Percentiles rank a stretch among this genome's conserved stretches.
These are phyloP conservation scores for Marvania coccoides DNA, from an alignment of 139 green algal genomes.

Conservation along the genomic window DNA sequence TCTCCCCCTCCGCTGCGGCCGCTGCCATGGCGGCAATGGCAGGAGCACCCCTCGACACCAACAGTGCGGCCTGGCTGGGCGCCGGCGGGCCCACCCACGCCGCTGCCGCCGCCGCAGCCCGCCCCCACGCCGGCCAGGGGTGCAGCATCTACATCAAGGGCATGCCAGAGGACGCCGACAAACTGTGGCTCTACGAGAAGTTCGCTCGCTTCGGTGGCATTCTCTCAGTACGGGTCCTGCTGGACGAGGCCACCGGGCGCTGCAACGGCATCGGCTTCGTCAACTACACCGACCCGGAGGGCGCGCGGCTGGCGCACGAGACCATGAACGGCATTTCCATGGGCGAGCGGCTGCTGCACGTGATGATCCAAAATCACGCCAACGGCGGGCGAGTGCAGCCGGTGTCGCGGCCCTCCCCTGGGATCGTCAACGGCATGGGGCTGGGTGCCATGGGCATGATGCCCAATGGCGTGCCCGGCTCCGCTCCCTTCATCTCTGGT, in stretches of 20 bases:
- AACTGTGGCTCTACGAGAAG: constrained; percentile 69
- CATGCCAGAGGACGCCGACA: constrained; percentile 41
- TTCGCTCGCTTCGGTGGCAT: constrained; percentile 59
- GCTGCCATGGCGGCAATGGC: not conserved
- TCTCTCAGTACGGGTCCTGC: constrained; percentile 42
- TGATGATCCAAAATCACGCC: constrained; percentile 31
- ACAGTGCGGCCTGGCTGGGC: not conserved
- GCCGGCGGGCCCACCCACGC: not conserved
- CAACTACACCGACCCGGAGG: constrained; percentile 40
- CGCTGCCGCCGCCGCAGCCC: not conserved
- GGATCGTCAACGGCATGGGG: not conserved
- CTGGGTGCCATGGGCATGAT: not conserved
- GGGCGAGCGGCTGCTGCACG: constrained; percentile 33
- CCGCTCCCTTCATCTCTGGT: not conserved
- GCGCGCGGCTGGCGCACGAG: constrained; percentile 31
- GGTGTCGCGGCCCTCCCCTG: too few relatives aligned
- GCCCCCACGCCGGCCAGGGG: not conserved
- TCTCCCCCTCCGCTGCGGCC: too few relatives aligned
- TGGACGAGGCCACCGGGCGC: constrained; percentile 20
- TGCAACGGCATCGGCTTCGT: constrained; percentile 60
- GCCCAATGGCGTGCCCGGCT: not conserved
- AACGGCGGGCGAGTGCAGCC: not conserved
- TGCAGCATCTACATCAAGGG: constrained; percentile 56
- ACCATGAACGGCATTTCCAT: constrained; percentile 38
- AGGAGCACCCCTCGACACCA: not conserved